Conservation (phyloP, 2,329 filamentous ascomycete genomes). For the Mariannaea elegans region DNA sequence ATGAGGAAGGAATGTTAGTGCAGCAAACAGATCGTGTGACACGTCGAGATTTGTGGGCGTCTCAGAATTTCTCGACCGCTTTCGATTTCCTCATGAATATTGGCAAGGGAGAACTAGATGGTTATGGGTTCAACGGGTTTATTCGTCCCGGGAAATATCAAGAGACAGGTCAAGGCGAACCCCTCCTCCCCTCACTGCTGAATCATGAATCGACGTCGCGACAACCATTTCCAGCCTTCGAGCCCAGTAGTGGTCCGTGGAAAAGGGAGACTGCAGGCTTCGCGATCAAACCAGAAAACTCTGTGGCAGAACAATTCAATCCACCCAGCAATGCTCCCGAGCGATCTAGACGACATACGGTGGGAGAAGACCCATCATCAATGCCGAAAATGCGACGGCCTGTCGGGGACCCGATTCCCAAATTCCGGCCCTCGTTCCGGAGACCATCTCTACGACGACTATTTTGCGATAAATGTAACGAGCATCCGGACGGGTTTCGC, state of each 20-base stretch:
- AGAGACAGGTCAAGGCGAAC: slow-evolving; percentile 13
- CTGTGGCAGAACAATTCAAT: slow-evolving; percentile 23
- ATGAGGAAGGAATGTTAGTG: slow-evolving; percentile 56
- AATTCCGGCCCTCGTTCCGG: slow-evolving; percentile 55
- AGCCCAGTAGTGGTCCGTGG: slow-evolving; percentile 17
- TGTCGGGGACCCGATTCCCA: slow-evolving; percentile 54
- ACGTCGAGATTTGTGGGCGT: slow-evolving; percentile 56
- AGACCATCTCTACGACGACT: slow-evolving; percentile 73
- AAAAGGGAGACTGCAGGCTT: slow-evolving; percentile 27
- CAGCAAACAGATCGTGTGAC: slow-evolving; percentile 56
- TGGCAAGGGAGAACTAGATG: slow-evolving; percentile 54
- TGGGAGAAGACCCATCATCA: slow-evolving; percentile 35
- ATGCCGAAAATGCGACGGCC: slow-evolving; percentile 37
- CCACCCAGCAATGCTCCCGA: slow-evolving; percentile 24
- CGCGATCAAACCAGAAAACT: slow-evolving; percentile 26
- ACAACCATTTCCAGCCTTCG: slow-evolving; percentile 25
- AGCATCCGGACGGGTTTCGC: slow-evolving; percentile 86
- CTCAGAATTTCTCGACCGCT: slow-evolving; percentile 56
- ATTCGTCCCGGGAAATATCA: slow-evolving; percentile 35
- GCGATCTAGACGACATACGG: slow-evolving; percentile 35
- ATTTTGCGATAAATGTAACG: slow-evolving; percentile 80
- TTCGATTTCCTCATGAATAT: slow-evolving; percentile 61
- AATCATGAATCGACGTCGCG: slow-evolving; percentile 21
- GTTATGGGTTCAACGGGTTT: slow-evolving; percentile 46
- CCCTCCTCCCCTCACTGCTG: slow-evolving; percentile 21